Base-by-base conservation (phyloP, 768 basidiomycete genomes). In the Calocybe cyanea region DNA sequence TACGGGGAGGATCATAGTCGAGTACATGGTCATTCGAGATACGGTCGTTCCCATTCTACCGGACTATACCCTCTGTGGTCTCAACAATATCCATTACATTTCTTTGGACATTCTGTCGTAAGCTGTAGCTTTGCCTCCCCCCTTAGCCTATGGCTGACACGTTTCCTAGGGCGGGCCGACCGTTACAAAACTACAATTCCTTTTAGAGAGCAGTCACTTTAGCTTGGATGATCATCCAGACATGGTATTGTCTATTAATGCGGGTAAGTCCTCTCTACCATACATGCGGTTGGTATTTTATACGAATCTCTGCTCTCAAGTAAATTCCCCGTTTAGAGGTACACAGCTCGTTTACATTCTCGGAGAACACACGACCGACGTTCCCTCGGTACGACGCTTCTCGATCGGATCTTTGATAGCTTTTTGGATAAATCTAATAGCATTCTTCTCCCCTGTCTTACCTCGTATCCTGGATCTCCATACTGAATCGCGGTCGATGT, bases 41-140 rank as follows among this genome's bases (percentile, higher is more conserved):
- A 68, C 50, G 77, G 76, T 14, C 66, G 75, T 33, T 63, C 56
- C 2, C 59, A 70, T 50, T 30, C 51, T 1, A 25, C 44, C n/a
- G 75, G 73, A 1, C 53, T 73, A 15, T 78, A 76, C 54, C 71
- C 75, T 2, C 52, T 62, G 34, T 77, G 76, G 75, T 74, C 72
- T 2, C 31, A n/a, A 15, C 49, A 58, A 24, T 53, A 50, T 2
- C 76, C 75, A 0, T 52, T 79, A 14, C 76, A 78, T 56, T 75
- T 79, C 46, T 45, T 78, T 7, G 75, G 72, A 2, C 72, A 77
- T 55, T 76, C 75, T 0, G 61, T 77, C 42, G 76, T 73, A 50
- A 43, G 10, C n/a, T 14, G 25, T 19, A n/a, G 3, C 4, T 3
- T 41, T 45, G 15, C 31, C 17, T 9, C 19, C 4, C 14, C 10